Evolutionary conservation across 805 yeast species (phyloP), one percentile per base, ranked within the genome.

Genomic region (Candida sithepensis): DNA sequence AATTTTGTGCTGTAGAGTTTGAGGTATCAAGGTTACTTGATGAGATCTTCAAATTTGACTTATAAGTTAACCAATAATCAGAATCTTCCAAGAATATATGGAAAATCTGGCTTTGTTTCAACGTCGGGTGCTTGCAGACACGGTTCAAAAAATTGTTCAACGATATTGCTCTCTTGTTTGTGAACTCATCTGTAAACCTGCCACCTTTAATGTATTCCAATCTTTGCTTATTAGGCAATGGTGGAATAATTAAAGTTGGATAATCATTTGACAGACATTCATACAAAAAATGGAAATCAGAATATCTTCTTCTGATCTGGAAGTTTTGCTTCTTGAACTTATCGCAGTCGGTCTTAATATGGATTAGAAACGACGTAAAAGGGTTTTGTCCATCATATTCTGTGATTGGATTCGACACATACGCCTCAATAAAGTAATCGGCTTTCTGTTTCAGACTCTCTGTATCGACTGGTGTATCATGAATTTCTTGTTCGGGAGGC

Each of bases 151-250:
- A 94, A 50, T 92, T 73, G 55, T 84, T 81, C 39, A 92, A 71
- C 3, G 97, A 87, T 41, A 83, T 81, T 3, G 95, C 84, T 56
- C 99, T 72, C 63, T 88, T 87, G 50, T 75, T 72, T 0, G 96
- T 92, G 65, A 94, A 94, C 49, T 87, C 90, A 13, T 79, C 74
- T 23, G 92, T 82, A 63, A 92, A 92, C 34, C 98, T 74, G 58
- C 92, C 97, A 10, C 99, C 98, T 34, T 95, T 90, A 44, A 92
- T 75, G 66, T 94, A 92, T 64, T 92, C 96, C 57, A 92, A 73
- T 50, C 96, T 79, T 69, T 87, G 88, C 65, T 90, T 91, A 52
- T 92, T 95, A 0, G 99, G 99, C 45, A 92, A 73, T 13, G 98
- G 97, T 1, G 99, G 99, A 0, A 92, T 80, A 13, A 94, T 79